Conservation (phyloP, 176 grass and related monocot genomes). For the Avena sativa region DNA sequence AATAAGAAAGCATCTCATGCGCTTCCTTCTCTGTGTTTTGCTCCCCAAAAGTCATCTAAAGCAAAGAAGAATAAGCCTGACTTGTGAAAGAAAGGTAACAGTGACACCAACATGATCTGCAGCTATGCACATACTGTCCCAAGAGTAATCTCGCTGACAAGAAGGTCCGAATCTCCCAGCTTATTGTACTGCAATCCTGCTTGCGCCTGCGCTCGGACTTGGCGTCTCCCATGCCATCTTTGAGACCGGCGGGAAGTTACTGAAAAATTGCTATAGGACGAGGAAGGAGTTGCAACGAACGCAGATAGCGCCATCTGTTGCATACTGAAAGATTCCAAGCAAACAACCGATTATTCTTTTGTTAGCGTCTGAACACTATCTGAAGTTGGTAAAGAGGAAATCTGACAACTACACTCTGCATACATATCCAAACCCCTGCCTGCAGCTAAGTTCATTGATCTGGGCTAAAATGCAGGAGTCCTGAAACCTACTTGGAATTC, state of each 20-base stretch:
- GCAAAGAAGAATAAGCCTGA: neutral
- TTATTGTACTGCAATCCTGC: constrained; percentile 52
- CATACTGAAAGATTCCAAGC: constrained; percentile 37
- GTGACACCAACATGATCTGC: no score
- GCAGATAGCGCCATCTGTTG: constrained; percentile 47
- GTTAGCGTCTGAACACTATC: neutral
- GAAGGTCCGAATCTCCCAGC: constrained; percentile 72
- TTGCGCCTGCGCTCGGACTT: constrained; percentile 34
- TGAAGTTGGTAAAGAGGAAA: neutral
- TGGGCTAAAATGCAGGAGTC: no score
- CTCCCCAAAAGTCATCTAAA: constrained; percentile 53
- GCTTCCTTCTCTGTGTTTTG: constrained; percentile 56
- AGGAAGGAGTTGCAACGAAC: constrained; percentile 11
- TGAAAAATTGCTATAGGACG: neutral
- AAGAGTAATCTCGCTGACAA: constrained; percentile 67
- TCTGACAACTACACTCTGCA: neutral
- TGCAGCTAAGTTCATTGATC: neutral
- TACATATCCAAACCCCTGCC: neutral
- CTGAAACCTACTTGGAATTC: neutral
- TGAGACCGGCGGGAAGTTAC: neutral
- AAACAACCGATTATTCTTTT: neutral
- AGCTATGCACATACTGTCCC: constrained; percentile 62
- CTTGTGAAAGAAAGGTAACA: no score
- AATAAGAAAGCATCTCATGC: constrained; percentile 50
- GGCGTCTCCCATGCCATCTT: neutral